Evolutionary conservation across 805 yeast species (phyloP).

Genomic region (Teunomyces tritomae): DNA sequence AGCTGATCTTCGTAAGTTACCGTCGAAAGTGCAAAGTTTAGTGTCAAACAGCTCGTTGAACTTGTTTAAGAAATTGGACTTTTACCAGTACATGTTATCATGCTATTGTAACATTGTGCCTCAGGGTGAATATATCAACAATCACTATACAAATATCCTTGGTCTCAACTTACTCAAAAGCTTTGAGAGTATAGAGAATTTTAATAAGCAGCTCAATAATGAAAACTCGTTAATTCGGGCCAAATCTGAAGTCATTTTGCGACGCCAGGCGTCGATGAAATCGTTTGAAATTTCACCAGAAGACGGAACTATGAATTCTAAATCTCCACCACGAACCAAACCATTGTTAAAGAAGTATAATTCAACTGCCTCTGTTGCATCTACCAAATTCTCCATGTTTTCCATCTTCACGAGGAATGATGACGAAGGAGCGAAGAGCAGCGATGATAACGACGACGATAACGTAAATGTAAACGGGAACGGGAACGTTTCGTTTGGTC

Average conservation of each 20-base stretch:
- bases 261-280: slow-evolving; percentile 25
- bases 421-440: neutral
- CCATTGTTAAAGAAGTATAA: neutral
- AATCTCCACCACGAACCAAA: neutral
- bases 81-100: slow-evolving; percentile 39
- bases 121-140: slow-evolving; percentile 22
- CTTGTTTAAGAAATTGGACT: slow-evolving; percentile 29
- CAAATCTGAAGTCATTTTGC: slow-evolving; percentile 22
- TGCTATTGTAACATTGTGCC: slow-evolving; percentile 40
- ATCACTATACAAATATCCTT: slow-evolving; percentile 37
- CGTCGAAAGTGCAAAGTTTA: slow-evolving; percentile 34
- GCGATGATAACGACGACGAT: neutral
- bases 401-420: slow-evolving; percentile 8
- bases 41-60: slow-evolving; percentile 29
- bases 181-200: slow-evolving; percentile 32
- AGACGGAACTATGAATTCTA: neutral
- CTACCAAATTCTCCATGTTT: slow-evolving; percentile 8
- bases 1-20: slow-evolving; percentile 25
- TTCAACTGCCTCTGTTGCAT: slow-evolving; percentile 2
- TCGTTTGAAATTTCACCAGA: slow-evolving; percentile 8
- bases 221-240: slow-evolving; percentile 10
- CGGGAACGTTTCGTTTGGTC: neutral
- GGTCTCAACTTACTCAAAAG: slow-evolving; percentile 36
- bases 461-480: neutral
- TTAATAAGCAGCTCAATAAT: slow-evolving; percentile 23